phyloP scores from a whole-genome alignment of 2,329 filamentous ascomycete genomes.

The Myotisia sp. region DNA sequence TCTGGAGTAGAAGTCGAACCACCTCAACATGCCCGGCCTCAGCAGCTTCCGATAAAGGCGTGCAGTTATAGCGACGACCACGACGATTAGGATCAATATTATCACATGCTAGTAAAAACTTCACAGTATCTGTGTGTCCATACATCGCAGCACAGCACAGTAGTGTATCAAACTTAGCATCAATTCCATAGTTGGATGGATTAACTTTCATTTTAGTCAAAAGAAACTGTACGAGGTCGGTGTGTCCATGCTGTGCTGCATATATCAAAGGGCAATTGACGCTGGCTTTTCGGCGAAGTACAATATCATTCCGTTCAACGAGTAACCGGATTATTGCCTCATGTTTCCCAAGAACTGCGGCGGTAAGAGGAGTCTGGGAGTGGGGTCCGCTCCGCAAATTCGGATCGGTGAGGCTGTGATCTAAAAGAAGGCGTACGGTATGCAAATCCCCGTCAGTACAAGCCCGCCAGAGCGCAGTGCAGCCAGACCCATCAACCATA shows the following conservation, averaged over 20 bases:
- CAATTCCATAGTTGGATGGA: too few species aligned
- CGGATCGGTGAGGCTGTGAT: neutral
- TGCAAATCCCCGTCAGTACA: neutral
- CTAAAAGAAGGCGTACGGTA: neutral
- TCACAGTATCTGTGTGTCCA: neutral
- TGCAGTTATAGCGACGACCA: neutral
- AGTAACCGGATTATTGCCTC: neutral
- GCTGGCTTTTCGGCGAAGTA: neutral
- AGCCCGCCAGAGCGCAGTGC: neutral
- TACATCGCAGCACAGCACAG: neutral
- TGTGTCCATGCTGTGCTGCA: neutral
- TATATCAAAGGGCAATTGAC: neutral
- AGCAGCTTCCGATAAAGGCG: neutral
- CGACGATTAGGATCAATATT: neutral
- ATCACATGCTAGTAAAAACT: neutral
- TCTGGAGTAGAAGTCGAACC: neutral
- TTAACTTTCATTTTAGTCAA: neutral
- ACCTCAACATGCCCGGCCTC: neutral
- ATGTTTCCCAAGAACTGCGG: neutral
- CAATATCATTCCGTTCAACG: neutral
- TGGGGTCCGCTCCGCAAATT: neutral
- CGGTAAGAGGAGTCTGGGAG: neutral
- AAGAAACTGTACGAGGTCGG: neutral
- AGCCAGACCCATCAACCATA: constrained; percentile 1
- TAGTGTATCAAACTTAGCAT: neutral